These are phyloP conservation scores for Hydnum rufescens DNA, from an alignment of 768 basidiomycete genomes.

Conservation along the genomic window DNA sequence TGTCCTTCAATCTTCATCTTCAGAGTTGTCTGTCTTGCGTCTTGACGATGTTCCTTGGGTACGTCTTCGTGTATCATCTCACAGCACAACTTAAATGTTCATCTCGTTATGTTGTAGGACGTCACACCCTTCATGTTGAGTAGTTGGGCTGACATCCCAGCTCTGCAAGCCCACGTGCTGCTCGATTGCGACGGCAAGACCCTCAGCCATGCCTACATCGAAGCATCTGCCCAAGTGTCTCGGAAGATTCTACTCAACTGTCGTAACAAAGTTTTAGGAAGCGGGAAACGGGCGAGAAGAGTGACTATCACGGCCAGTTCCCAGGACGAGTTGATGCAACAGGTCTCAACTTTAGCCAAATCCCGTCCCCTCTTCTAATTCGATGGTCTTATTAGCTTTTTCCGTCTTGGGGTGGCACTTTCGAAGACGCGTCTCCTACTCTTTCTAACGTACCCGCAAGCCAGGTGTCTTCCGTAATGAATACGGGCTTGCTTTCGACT, in stretches of 20 bases:
- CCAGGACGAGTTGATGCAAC: constrained; percentile 65
- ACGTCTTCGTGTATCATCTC: constrained; percentile 2
- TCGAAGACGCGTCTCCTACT: constrained; percentile 47
- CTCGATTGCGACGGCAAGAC: constrained; percentile 66
- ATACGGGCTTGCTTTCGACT: constrained; percentile 45
- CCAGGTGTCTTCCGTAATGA: constrained; percentile 36
- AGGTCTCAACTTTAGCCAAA: constrained; percentile 26
- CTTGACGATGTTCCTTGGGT: constrained; percentile 88
- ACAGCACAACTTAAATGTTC: neutral
- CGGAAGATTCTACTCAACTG: constrained; percentile 9
- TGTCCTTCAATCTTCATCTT: constrained; percentile 2
- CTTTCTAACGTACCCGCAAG: constrained; percentile 42
- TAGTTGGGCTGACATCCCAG: constrained; percentile 32
- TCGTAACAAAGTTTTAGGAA: constrained; percentile 48
- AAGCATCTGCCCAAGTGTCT: constrained; percentile 38
- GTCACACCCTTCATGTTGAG: constrained; percentile 59
- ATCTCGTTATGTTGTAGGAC: constrained; percentile 28
- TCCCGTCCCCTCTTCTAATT: neutral
- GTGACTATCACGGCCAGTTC: constrained; percentile 67
- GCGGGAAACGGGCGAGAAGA: constrained; percentile 57
- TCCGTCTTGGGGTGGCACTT: constrained; percentile 60
- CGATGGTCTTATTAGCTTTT: constrained; percentile 33
- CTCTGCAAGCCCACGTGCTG: constrained; percentile 49
- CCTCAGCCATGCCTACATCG: constrained; percentile 65
- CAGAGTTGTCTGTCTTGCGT: constrained; percentile 42